Base-by-base conservation (phyloP, 1,284 basidiomycete species). In the Malassezia yamatoensis region DNA sequence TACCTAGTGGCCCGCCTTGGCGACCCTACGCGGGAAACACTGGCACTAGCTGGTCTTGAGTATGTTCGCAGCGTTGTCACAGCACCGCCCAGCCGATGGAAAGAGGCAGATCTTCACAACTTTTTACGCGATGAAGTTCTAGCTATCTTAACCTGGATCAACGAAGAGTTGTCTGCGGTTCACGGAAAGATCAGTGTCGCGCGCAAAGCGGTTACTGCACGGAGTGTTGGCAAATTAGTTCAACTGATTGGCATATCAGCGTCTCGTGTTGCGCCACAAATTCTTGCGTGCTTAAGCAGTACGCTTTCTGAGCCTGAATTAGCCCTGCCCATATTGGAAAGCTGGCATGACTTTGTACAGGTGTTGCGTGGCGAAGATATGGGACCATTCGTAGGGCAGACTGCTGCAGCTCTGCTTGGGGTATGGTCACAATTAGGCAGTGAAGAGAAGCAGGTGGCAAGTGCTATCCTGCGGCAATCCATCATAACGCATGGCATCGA, bases 221-320 rank as follows among this genome's bases (percentile, higher is more conserved):
- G 86, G 39, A 86, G 89, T 61, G 77, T 96, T 21, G 88, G 87
- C 5, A 81, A 79, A 1, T 79, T 98, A 35, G 82, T 90, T 16
- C 73, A 77, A 20, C 79, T 83, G 20, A 83, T 94, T 46, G 90
- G 88, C 0, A 58, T 61, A n/a, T 55, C 64, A 54, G 67, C 50
- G 13, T 61, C 57, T 39, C 57, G 60, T 9, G 68, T 68, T 15
- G 65, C 66, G 15, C 66, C 65, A 8, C 69, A 73, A 60, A 85
- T 98, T 65, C 90, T 98, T 85, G 90, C 93, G 0, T 90, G 87
- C n/a, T 81, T 98, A 40, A 93, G 96, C 76, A 89, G 87, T 16
- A 88, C 86, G 73, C 80, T 96, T 7, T 78, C 79, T 40, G 79
- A 85, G 9, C 80, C 81, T 0, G 85, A 85, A 53, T 79, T 98